phyloP scores from a whole-genome alignment of 805 yeast genomes.

The Metschnikowia arizonensis region DNA sequence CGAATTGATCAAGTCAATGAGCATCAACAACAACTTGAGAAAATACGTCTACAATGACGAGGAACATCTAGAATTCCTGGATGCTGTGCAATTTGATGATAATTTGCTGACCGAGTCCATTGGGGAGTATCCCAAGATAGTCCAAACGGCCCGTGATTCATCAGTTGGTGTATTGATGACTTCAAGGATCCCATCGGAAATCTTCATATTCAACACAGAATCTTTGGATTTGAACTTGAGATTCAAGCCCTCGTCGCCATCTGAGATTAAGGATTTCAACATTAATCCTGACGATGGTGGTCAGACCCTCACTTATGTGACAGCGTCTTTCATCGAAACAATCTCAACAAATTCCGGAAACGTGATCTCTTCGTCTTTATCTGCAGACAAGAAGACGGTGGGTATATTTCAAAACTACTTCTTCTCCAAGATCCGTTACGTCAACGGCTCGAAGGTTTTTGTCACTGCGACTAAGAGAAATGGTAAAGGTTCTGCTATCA shows the following conservation, averaged over 20 bases:
- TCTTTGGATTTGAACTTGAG: slow-evolving; percentile 51
- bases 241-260: slow-evolving; percentile 49
- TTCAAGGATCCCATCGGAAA: slow-evolving; percentile 57
- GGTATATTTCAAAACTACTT: slow-evolving; percentile 23
- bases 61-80: slow-evolving; percentile 57
- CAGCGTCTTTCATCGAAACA: slow-evolving; percentile 49
- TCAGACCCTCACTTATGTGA: slow-evolving; percentile 58
- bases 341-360: slow-evolving; percentile 48
- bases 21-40: slow-evolving; percentile 67
- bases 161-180: slow-evolving; percentile 65
- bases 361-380: slow-evolving; percentile 24
- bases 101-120: slow-evolving; percentile 28
- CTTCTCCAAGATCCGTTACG: slow-evolving; percentile 43
- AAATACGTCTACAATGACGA: slow-evolving; percentile 53
- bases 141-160: slow-evolving; percentile 56
- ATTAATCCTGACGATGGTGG: slow-evolving; percentile 59
- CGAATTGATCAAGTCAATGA: slow-evolving; percentile 49
- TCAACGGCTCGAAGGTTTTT: slow-evolving; percentile 30
- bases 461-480: slow-evolving; percentile 30
- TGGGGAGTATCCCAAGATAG: slow-evolving; percentile 61
- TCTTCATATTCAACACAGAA: slow-evolving; percentile 57
- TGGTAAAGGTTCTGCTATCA: slow-evolving; percentile 38
- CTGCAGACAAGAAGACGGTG: slow-evolving; percentile 16
- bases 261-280: slow-evolving; percentile 56
- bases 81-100: slow-evolving; percentile 56